phyloP scores from a whole-genome alignment of 1,284 basidiomycete species.

The Microbotryum silenes-acaulis region DNA sequence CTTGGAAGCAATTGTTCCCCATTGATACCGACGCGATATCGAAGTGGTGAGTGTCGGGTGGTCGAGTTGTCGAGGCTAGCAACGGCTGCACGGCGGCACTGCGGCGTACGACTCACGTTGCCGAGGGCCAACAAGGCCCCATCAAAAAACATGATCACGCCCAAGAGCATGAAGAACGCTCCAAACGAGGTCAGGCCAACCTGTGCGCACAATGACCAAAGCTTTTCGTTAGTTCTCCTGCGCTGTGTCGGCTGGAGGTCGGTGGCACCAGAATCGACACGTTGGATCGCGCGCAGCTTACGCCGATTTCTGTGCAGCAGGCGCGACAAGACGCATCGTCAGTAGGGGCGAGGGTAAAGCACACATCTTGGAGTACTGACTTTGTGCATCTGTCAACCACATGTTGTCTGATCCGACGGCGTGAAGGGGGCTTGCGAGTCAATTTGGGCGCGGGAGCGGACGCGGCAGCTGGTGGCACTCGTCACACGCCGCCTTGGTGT shows the following conservation, averaged over 20 bases:
- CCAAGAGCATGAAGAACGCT: conserved; percentile 88
- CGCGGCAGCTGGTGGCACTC: too few species aligned
- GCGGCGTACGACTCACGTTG: conserved; percentile 53
- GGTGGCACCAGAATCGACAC: not conserved
- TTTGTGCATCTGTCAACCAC: conserved; percentile 65
- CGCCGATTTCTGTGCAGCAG: conserved; percentile 63
- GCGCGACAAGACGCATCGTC: not conserved
- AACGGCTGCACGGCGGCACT: not conserved
- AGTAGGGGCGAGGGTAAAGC: not conserved
- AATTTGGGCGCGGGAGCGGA: too few species aligned
- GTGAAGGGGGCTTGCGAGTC: not conserved
- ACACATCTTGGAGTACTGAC: conserved; percentile 41
- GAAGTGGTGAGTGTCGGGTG: not conserved
- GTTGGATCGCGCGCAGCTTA: not conserved
- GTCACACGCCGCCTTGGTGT: too few species aligned
- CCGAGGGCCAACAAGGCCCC: conserved; percentile 92
- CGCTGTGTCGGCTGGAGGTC: conserved; percentile 15
- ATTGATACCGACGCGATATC: not conserved
- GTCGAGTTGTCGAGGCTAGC: not conserved
- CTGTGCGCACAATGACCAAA: not conserved
- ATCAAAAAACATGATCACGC: conserved; percentile 94
- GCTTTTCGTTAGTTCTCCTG: conserved; percentile 34
- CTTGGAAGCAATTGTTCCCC: too few species aligned
- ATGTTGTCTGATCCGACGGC: conserved; percentile 40
- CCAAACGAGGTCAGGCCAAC: conserved; percentile 98